These are phyloP conservation scores for Globisporangium radiosum DNA, from an alignment of 352 stramenopile genomes.

Conservation along the genomic window DNA sequence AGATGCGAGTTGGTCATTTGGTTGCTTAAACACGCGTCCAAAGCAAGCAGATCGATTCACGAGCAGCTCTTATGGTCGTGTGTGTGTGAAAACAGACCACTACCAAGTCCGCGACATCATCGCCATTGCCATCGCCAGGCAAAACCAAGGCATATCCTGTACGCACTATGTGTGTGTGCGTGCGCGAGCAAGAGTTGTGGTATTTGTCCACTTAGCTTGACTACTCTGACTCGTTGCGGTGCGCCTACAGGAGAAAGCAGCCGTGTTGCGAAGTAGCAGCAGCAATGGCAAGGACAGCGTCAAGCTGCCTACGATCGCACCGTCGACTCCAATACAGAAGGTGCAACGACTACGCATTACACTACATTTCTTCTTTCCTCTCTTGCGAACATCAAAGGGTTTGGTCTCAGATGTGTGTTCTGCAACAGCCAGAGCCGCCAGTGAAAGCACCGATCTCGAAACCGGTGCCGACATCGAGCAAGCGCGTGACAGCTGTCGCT, in stretches of 20 bases:
- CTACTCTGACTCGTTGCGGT: too few relatives aligned
- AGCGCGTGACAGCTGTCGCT: not conserved
- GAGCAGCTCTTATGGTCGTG: too few relatives aligned
- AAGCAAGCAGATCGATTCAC: not conserved
- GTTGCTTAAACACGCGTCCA: not conserved
- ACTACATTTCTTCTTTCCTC: not conserved
- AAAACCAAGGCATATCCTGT: conserved; percentile 2
- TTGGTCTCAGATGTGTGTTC: not conserved
- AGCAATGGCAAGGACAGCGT: conserved; percentile 26
- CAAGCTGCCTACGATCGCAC: conserved; percentile 34
- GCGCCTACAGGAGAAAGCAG: conserved; percentile 10
- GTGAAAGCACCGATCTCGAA: not conserved
- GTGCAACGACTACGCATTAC: conserved; percentile 5
- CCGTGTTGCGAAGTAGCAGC: not conserved
- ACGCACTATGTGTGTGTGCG: not conserved
- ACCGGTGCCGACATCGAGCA: not conserved
- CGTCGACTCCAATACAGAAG: conserved; percentile 27
- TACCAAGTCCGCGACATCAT: not conserved
- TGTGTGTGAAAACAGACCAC: too few relatives aligned
- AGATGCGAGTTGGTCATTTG: not conserved
- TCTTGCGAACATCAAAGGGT: not conserved
- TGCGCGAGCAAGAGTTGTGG: not conserved
- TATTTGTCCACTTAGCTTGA: too few relatives aligned
- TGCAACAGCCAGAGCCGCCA: not conserved
- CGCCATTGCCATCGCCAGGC: conserved; percentile 1